Evolutionary conservation across 257 asterid genomes (phyloP).

Genomic region (Rhazya stricta): DNA sequence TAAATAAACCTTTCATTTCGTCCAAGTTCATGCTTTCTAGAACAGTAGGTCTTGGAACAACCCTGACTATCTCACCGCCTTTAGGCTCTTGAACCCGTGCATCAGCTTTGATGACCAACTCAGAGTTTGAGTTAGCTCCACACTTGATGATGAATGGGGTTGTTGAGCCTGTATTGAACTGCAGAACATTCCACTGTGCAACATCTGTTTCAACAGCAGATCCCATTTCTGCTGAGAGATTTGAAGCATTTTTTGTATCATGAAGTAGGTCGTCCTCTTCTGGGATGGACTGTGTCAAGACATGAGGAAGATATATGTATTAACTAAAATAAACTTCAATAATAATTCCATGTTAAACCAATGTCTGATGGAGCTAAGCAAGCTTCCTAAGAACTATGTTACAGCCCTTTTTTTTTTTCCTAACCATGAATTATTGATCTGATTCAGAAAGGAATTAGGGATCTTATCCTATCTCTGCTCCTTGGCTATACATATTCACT

Average conservation of each 20-base stretch:
- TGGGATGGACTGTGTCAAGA: constrained; percentile 54
- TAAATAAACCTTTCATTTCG: constrained; percentile 63
- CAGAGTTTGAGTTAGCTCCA: constrained; percentile 93
- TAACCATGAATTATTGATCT: background rate
- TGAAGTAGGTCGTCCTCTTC: constrained; percentile 74
- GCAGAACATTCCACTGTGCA: constrained; percentile 92
- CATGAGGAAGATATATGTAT: constrained; percentile 7
- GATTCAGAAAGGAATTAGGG: background rate
- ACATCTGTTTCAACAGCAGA: constrained; percentile 73
- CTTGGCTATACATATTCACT: background rate
- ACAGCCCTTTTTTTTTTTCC: background rate
- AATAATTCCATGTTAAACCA: background rate
- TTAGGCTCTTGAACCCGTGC: constrained; percentile 85
- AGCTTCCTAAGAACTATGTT: background rate
- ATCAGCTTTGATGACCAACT: constrained; percentile 87
- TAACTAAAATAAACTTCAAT: background rate
- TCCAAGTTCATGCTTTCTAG: constrained; percentile 75
- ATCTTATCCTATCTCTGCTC: background rate
- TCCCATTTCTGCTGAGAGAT: constrained; percentile 30
- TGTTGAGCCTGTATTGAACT: constrained; percentile 92
- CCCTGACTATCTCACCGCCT: constrained; percentile 85
- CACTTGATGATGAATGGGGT: constrained; percentile 89
- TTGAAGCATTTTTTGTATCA: constrained; percentile 37
- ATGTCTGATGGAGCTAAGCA: background rate
- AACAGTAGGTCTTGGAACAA: constrained; percentile 74